Evolutionary conservation across 768 basidiomycete genomes (phyloP).

Genomic region (Suillus subaureus): DNA sequence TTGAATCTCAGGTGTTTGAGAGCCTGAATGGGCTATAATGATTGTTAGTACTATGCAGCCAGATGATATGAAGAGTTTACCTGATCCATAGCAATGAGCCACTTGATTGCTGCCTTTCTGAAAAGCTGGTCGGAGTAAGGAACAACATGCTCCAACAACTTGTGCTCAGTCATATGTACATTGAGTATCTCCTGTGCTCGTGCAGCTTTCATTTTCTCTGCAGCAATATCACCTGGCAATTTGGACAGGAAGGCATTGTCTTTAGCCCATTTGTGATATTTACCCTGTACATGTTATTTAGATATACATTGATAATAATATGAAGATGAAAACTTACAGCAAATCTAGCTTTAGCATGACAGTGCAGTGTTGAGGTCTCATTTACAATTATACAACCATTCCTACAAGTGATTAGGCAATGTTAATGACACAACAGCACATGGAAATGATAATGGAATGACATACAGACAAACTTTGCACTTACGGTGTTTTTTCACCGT

Average conservation of each 20-base stretch:
- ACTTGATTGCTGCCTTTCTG: conserved; percentile 30
- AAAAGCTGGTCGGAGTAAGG: conserved; percentile 31
- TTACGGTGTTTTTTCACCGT: neutral
- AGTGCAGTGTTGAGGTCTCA: neutral
- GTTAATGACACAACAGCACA: no score
- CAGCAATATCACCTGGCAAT: conserved; percentile 26
- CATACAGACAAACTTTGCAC: neutral
- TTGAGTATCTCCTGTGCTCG: conserved; percentile 25
- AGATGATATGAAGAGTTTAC: no score
- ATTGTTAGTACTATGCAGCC: no score
- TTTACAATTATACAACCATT: neutral
- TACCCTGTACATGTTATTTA: no score
- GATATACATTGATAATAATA: no score
- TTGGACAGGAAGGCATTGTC: conserved; percentile 31
- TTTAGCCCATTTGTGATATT: conserved; percentile 33
- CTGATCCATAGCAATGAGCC: conserved; percentile 43
- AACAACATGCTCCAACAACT: conserved; percentile 20
- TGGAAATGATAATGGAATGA: no score
- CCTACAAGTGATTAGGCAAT: no score
- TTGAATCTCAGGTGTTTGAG: neutral
- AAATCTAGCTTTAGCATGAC: neutral
- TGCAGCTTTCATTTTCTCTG: conserved; percentile 19
- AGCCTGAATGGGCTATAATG: conserved; percentile 41
- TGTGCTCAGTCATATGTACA: conserved; percentile 23
- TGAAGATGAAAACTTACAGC: no score